Base-by-base conservation (phyloP, 306 rosid genomes). In the Begonia fuchsioides region DNA sequence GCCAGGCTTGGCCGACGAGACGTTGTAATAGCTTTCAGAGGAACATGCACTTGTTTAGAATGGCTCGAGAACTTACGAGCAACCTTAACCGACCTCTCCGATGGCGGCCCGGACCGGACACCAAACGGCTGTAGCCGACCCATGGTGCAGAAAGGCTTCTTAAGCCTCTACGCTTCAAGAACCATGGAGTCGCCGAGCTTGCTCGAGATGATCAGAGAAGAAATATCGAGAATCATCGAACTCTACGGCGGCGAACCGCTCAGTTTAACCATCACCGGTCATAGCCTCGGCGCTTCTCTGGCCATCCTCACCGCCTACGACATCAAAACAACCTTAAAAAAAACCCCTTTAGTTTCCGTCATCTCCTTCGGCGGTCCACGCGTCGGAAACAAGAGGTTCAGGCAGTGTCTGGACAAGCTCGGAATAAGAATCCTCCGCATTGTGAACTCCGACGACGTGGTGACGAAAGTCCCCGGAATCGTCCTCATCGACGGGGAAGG, bases 331-430 rank as follows among this genome's bases (percentile, higher is more conserved):
- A 49, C 56, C 7, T 73, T 80, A 48, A 46, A 43, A 16, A 53
- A 13, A 2, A 20, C 55, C 2, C 87, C 84, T 9, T 63, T 56
- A 0, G 80, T 79, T 16, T 81, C 95, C 2, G 97, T 84, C 1
- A 56, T 84, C 0, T 81, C 95, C 0, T 84, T 90, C 12, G 97
- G 93, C 0, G 92, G 95, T 35, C 95, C 95, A 0, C 75, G 95
- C 0, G 87, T 80, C 1, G 94, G 94, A 0, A 75, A 83, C 54
- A 47, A 64, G 45, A 74, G 64, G 15, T 84, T 84, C 65, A 43
- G 74, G 39, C 57, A 20, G 13, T 19, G 50, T 10, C 40, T 80
- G 11, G 93, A 80, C 11, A 62, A 58, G n/a, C 62, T 48, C 6
- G 93, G 93, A 1, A 70, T 68, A 0, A 80, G 61, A 44, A 58